Evolutionary conservation across 768 basidiomycete genomes (phyloP), one percentile per base, ranked within the genome.

Genomic region (Trametes maxima): DNA sequence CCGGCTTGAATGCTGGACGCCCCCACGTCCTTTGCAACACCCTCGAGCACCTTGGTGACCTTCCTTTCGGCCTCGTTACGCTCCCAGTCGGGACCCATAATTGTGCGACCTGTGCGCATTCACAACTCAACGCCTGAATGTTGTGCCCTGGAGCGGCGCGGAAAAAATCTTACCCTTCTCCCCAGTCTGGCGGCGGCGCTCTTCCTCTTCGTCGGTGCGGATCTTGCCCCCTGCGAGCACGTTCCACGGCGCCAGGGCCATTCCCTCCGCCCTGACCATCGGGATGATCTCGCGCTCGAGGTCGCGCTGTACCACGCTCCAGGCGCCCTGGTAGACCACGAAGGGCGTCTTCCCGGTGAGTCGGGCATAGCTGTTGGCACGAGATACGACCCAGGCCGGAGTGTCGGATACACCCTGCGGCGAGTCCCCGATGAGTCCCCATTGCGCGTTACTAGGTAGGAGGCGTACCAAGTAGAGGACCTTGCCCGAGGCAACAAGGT

Each of bases 401-500:
- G 69, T 59, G 52, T 70, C 69, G 13, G 67, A 70, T 17, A 68
- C 55, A 17, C 69, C 70, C 66, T 68, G 36, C 1, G 25, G 4
- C 2, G 17, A 7, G 24, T 33, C 28, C 21, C 3, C 21, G n/a
- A 17, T 36, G n/a, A 19, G 17, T 13, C 1, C 10, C 16, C 16
- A 13, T 7, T 11, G 21, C 5, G 12, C 13, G 14, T 42, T 2
- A 40, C 16, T 17, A 36, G 1, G 21, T 19, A 17, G 13, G n/a
- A 19, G 25, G 45, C 21, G 6, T 33, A 70, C 68, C 17, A 73
- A 63, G 36, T 73, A 71, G 12, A 71, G 61, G 4, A 85, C 82
- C 63, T 85, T 83, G 24, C 84, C 81, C 37, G 74, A 69, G 14
- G 68, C 67, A 37, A 86, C 80, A 24, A 86, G 75, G n/a, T 74